Evolutionary conservation across 192 early-diverging fungal genomes (phyloP).

Genomic region (Coemansia aciculifera): DNA sequence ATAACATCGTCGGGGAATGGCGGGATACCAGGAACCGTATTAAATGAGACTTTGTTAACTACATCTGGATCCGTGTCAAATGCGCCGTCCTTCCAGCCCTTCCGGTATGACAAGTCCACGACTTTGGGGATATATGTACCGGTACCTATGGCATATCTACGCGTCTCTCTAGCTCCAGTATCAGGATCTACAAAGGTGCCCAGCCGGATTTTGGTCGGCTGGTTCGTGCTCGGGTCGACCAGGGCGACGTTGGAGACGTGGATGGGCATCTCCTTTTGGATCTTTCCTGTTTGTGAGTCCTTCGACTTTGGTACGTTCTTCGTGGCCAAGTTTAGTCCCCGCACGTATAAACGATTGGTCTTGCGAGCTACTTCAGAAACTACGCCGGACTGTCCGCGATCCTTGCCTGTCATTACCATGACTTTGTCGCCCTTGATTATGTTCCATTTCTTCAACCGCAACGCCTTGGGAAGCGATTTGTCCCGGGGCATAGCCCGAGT

Average conservation of each 20-base stretch:
- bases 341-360: conserved; percentile 64
- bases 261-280: conserved; percentile 69
- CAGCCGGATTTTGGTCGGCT: conserved; percentile 42
- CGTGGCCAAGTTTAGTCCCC: conserved; percentile 58
- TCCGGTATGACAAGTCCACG: conserved; percentile 43
- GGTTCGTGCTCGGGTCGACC: conserved; percentile 62
- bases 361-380: conserved; percentile 63
- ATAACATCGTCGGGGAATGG: conserved; percentile 53
- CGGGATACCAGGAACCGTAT: conserved; percentile 29
- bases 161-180: conserved; percentile 21
- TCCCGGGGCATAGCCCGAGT: conserved; percentile 34
- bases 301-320: conserved; percentile 64
- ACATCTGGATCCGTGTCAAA: conserved; percentile 35
- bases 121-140: conserved; percentile 33
- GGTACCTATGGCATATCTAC: conserved; percentile 36
- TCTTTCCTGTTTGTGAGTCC: conserved; percentile 57
- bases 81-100: conserved; percentile 38
- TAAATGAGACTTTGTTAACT: conserved; percentile 38
- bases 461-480: conserved; percentile 41
- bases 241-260: conserved; percentile 69
- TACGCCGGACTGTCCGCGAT: conserved; percentile 64
- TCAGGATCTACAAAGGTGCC: conserved; percentile 23
- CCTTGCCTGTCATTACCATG: conserved; percentile 63
- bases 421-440: conserved; percentile 65
- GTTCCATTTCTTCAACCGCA: conserved; percentile 61